Conservation (phyloP, 2,329 filamentous ascomycete genomes). For the Parasarocladium wereldwijsianum region DNA sequence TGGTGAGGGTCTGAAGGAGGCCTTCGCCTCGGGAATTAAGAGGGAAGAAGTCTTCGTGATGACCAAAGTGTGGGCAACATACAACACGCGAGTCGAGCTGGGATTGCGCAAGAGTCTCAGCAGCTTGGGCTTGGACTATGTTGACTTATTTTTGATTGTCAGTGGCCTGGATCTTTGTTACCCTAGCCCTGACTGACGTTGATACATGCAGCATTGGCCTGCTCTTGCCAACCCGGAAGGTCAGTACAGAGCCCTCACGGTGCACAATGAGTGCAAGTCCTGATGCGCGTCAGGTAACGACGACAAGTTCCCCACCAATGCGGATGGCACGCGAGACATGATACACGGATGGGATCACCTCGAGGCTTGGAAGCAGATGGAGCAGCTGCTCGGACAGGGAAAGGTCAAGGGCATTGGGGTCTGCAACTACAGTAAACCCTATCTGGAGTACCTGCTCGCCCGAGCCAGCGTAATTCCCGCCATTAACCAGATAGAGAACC, state of each 20-base stretch:
- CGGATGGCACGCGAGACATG: slow-evolving; percentile 62
- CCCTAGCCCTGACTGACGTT: not conserved
- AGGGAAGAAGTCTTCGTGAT: slow-evolving; percentile 72
- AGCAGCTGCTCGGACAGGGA: slow-evolving; percentile 45
- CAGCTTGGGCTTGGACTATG: slow-evolving; percentile 61
- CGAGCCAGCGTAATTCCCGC: slow-evolving; percentile 41
- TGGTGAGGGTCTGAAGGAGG: slow-evolving; percentile 60
- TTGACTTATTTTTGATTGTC: slow-evolving; percentile 63
- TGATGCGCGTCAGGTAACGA: slow-evolving; percentile 56
- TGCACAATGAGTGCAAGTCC: too few relatives aligned
- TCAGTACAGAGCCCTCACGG: too few relatives aligned
- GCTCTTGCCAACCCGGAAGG: slow-evolving; percentile 66
- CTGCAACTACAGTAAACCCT: slow-evolving; percentile 42
- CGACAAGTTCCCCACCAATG: slow-evolving; percentile 58
- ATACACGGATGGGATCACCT: slow-evolving; percentile 54
- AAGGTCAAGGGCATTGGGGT: slow-evolving; percentile 41
- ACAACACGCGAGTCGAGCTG: slow-evolving; percentile 54
- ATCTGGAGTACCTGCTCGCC: slow-evolving; percentile 39
- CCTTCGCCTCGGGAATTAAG: slow-evolving; percentile 55
- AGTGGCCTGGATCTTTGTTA: slow-evolving; percentile 12
- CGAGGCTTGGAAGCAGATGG: slow-evolving; percentile 65
- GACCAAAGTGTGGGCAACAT: slow-evolving; percentile 76
- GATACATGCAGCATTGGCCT: slow-evolving; percentile 53
- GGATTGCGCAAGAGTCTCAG: slow-evolving; percentile 60
- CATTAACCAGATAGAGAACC: slow-evolving; percentile 62